Conservation (phyloP, 495 filamentous ascomycete species). For the Apodospora peruviana region DNA sequence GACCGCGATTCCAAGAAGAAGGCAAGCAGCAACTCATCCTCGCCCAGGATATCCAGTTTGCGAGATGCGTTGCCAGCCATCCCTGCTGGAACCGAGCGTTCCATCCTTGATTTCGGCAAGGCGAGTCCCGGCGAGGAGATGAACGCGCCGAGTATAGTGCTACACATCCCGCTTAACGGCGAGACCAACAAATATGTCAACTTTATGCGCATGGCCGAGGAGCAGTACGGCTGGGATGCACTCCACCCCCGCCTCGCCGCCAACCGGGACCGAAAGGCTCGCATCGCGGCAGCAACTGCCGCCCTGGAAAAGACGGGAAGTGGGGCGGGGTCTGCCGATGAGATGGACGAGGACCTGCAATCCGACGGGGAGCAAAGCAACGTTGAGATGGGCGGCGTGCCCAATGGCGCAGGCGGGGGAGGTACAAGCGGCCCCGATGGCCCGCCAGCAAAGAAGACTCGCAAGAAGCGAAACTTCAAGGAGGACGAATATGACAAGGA, state of each 20-base stretch:
- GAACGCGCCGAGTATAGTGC: slow-evolving; percentile 70
- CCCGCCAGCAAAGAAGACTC: slow-evolving; percentile 54
- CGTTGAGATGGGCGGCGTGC: slow-evolving; percentile 49
- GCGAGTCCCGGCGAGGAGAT: slow-evolving; percentile 42
- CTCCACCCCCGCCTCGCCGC: slow-evolving; percentile 86
- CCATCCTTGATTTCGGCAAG: slow-evolving; percentile 47
- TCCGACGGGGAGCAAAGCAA: slow-evolving; percentile 68
- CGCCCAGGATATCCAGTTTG: slow-evolving; percentile 31
- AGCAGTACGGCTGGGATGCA: slow-evolving; percentile 89
- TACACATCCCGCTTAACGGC: slow-evolving; percentile 73
- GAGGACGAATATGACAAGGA: slow-evolving; percentile 95
- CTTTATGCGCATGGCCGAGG: slow-evolving; percentile 88
- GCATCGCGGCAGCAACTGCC: slow-evolving; percentile 78
- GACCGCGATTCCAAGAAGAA: slow-evolving; percentile 36
- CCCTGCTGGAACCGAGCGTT: slow-evolving; percentile 34
- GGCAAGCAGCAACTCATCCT: slow-evolving; percentile 33
- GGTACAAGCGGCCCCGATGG: slow-evolving; percentile 55
- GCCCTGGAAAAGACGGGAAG: slow-evolving; percentile 70
- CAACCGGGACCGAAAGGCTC: slow-evolving; percentile 69
- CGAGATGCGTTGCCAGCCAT: slow-evolving; percentile 36
- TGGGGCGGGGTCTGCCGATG: slow-evolving; percentile 66
- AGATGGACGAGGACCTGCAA: slow-evolving; percentile 63
- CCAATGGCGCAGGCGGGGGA: slow-evolving; percentile 40
- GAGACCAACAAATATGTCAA: slow-evolving; percentile 87
- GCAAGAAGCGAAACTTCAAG: slow-evolving; percentile 75